Base-by-base conservation (phyloP, 2,329 filamentous ascomycete species). In the Chlorencoelia australis region DNA sequence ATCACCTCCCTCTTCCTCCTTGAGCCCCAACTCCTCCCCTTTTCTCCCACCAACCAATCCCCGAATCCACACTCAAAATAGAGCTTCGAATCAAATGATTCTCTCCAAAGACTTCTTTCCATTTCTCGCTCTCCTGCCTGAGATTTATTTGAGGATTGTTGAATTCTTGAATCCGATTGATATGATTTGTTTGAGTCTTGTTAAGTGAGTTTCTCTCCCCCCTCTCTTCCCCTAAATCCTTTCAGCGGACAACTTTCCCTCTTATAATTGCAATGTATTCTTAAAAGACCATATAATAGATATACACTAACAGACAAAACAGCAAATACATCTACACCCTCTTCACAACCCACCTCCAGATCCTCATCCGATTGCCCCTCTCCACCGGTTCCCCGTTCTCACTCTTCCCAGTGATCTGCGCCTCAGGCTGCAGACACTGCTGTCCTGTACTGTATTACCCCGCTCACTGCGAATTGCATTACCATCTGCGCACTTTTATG, bases 381-480 rank as follows among this genome's bases (percentile, higher is more conserved):
- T 28, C 22, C 14, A 40, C 45, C 10, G 49, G 51, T 9, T 32
- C 40, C 50, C 51, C 2, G 31, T 29, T 21, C 46, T 45, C n/a
- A 1, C 4, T 7, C 11, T 16, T 25, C 45, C 51, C 1, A 7
- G 37, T 9, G n/a, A 22, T 41, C 11, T 24, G 25, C 19, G 15
- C 17, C 10, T 19, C 25, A n/a, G 44, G 44, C 13, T 54, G 51
- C 26, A 39, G 32, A 19, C 34, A 46, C 24, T 54, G 51, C 25
- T 28, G 45, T 4, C 51, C 51, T 7, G 47, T 49, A 3, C 45
- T 48, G 7, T 51, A 42, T 28, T 47, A 41, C 7, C 51, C 48
- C 3, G 44, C 46, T 2, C 50, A 54, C 21, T 54, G 51, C 35
- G 47, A 54, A 17, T 35, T 54, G 1, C 50, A 54, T 15, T 50